A percentile compares a stretch with the other conserved stretches of the same genome.
Conservation (phyloP, 306 rosid species). For the Vigna angularis region DNA sequence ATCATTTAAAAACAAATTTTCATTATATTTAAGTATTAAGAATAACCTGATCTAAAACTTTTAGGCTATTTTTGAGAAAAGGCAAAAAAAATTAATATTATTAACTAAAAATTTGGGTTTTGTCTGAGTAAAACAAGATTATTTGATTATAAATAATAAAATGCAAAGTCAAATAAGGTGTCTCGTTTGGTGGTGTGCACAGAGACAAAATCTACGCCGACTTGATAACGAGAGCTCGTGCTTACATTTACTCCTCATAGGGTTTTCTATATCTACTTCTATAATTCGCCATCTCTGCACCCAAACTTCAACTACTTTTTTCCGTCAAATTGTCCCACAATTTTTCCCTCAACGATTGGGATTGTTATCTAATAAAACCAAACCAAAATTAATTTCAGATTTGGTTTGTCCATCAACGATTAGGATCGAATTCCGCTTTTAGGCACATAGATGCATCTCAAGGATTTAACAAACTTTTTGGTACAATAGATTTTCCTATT, state of each 20-base stretch:
- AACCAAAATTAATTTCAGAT: neutral
- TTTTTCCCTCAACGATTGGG: neutral
- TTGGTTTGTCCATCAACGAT: neutral
- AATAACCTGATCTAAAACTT: too few species aligned
- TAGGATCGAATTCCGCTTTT: too few species aligned
- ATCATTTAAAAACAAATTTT: too few species aligned
- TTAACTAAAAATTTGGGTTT: too few species aligned
- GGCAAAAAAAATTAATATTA: too few species aligned
- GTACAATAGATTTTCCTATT: too few species aligned
- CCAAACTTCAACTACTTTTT: neutral
- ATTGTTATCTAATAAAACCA: neutral
- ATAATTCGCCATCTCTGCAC: too few species aligned
- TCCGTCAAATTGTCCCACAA: neutral
- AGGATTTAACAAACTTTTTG: too few species aligned
- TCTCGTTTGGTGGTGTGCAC: neutral
- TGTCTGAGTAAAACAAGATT: neutral
- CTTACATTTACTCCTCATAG: neutral
- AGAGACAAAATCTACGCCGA: neutral
- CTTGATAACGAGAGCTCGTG: neutral
- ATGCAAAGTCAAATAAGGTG: conserved; percentile 17
- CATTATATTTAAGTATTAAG: too few species aligned
- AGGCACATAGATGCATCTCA: too few species aligned
- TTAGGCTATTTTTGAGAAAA: too few species aligned
- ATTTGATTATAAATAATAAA: neutral
- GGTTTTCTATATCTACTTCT: conserved; percentile 7